These are phyloP conservation scores for Scleroderma citrinum DNA, from an alignment of 768 basidiomycete genomes.

Conservation along the genomic window DNA sequence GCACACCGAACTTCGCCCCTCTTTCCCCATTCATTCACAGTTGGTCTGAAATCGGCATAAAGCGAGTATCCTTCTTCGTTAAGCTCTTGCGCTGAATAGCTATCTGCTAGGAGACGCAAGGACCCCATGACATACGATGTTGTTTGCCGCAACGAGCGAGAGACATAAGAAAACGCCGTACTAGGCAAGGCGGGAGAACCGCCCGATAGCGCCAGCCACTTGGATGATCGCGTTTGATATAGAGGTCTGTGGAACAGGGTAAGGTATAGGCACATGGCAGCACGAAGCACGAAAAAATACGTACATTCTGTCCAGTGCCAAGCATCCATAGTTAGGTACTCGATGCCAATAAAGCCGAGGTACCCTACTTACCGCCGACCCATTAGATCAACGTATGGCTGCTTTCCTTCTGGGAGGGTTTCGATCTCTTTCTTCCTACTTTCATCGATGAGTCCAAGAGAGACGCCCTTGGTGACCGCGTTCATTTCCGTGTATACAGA, in stretches of 20 bases:
- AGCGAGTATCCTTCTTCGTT: conserved; percentile 67
- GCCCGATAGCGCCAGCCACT: conserved; percentile 81
- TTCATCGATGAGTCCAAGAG: conserved; percentile 69
- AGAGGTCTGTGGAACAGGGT: conserved; percentile 53
- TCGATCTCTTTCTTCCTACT: conserved; percentile 50
- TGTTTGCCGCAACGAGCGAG: conserved; percentile 73
- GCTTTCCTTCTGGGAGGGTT: conserved; percentile 49
- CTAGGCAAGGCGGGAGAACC: conserved; percentile 65
- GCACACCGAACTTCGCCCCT: conserved; percentile 67
- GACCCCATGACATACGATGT: conserved; percentile 75
- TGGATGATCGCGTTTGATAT: conserved; percentile 57
- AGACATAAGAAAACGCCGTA: conserved; percentile 80
- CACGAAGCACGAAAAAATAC: neutral
- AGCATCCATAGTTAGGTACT: neutral
- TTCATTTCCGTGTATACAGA: conserved; percentile 94
- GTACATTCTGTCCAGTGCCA: neutral
- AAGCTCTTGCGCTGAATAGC: conserved; percentile 52
- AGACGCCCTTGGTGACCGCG: conserved; percentile 77
- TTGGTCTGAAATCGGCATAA: conserved; percentile 85
- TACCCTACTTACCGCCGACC: conserved; percentile 52
- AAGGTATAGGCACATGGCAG: neutral
- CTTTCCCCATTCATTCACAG: conserved; percentile 79
- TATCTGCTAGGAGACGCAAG: conserved; percentile 59
- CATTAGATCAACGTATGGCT: conserved; percentile 85
- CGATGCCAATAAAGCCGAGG: neutral